Evolutionary conservation across 2,329 filamentous ascomycete species (phyloP), one percentile per base, ranked within the genome.

Genomic region (Furcasterigmium furcatum): DNA sequence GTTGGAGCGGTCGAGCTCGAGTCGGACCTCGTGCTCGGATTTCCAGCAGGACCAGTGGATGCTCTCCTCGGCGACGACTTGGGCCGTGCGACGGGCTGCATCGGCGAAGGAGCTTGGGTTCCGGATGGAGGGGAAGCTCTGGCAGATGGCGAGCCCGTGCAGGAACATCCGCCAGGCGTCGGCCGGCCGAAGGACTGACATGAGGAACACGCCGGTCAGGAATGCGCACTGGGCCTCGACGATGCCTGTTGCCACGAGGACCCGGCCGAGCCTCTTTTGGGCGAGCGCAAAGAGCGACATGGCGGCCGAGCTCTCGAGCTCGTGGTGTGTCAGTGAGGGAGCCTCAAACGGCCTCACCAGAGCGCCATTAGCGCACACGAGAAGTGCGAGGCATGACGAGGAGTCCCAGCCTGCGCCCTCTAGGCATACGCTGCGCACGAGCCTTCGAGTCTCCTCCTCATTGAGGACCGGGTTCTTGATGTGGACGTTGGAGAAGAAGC

Each of bases 41-140:
- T 80, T 80, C 66, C 75, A 77, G 4, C 72, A 70, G 0, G 76
- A 76, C 76, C 76, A 79, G 47, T 79, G 79, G 0, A 77, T 65
- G 18, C 72, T 71, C 48, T 76, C 67, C 41, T 73, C 64, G 39
- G 63, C 67, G 8, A 55, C 65, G 29, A 64, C 63, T 7, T 58
- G 62, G 4, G 50, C 44, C 2, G 51, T 55, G 27, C 56, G 45
- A 16, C 52, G 43, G 3, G 30, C 30, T 16, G 14, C 30, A 6
- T 44, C 51, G 1, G 49, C 47, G 6, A 42, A 48, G 3, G 46
- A 40, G 2, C 44, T 50, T 5, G 52, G 49, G 4, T 51, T 52
- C 12, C 57, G 55, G n/a, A 55, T 50, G 20, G 46, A 40, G 4
- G 70, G 54, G 45, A 65, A 70, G 25, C 59, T 63, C 52, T 70